phyloP scores from a whole-genome alignment of 129 eudicot species.

The Flaveria brownii region DNA sequence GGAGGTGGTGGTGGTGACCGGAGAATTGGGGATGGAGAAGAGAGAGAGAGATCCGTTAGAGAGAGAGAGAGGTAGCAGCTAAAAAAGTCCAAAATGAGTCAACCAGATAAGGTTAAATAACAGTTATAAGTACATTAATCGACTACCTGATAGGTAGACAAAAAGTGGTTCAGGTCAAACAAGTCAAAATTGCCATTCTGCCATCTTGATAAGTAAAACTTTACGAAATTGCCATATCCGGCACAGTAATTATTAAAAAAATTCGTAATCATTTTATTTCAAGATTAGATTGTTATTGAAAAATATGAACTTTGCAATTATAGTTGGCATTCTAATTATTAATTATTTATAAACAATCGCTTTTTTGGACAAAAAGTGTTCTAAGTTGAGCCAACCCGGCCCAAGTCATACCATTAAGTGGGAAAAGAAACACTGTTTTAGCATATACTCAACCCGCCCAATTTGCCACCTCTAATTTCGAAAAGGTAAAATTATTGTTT shows the following conservation, averaged over 20 bases:
- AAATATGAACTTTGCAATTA: neutral
- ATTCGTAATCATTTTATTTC: neutral
- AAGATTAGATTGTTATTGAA: neutral
- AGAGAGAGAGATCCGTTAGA: too few relatives aligned
- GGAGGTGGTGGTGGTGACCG: too few relatives aligned
- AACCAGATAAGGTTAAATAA: too few relatives aligned
- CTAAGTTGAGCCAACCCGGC: neutral
- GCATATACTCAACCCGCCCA: neutral
- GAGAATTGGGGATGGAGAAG: too few relatives aligned
- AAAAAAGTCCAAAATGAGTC: too few relatives aligned
- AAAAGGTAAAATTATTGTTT: neutral
- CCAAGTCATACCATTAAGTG: neutral
- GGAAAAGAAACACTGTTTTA: neutral
- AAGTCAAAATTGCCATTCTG: neutral
- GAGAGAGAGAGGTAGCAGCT: too few relatives aligned
- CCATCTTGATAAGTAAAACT: constrained; percentile 4
- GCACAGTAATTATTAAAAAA: neutral
- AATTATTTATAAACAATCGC: neutral
- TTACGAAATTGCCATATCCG: neutral
- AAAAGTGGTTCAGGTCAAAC: neutral
- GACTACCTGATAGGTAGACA: neutral
- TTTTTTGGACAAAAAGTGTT: neutral
- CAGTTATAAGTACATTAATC: too few relatives aligned
- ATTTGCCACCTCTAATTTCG: neutral
- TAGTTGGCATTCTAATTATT: neutral